Evolutionary conservation across 2,329 filamentous ascomycete genomes (phyloP), one percentile per base, ranked within the genome.

Genomic region (Lecanosticta acicola): DNA sequence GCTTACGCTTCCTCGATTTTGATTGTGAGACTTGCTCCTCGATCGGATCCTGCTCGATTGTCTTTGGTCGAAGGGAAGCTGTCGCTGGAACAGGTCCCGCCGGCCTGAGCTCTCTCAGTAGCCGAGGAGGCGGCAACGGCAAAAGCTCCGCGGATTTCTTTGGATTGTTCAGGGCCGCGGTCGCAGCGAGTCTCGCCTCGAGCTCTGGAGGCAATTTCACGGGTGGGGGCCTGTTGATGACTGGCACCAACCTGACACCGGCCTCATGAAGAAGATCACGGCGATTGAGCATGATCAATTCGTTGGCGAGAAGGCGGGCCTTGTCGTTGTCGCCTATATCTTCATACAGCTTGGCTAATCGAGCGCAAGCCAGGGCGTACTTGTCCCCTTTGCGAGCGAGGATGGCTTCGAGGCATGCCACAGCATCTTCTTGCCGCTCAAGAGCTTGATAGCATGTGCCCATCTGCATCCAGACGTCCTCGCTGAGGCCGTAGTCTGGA

Each of bases 291-390:
- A 79, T 74, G 56, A 91, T 77, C 7, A 87, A 82, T 62, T 94
- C 84, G 26, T 84, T 84, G 39, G 87, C 80, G 41, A 89, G 78
- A 48, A 85, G 81, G 48, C 89, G 79, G 1, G 89, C 89, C 59
- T 87, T 81, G 58, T 89, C 84, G 17, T 78, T 81, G 68, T 84
- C 80, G 51, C 82, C 82, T 36, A 78, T 77, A 52, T 50, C 62
- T 63, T 94, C 87, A 60, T 94, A 95, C 65, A 96, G 80, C 58
- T 85, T 89, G 10, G 87, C 87, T 8, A 96, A 73, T 57, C 41
- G 43, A 10, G 52, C 54, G 18, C 51, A 48, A 3, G 49, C 51
- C 24, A 43, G 33, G 39, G 46, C 43, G 33, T 57, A 53, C 19
- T 46, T 53, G 10, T 51, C 41, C 3, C 50, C 49, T 7, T 45